A percentile compares a stretch with the other conserved stretches of the same genome.
These are phyloP conservation scores for Termitomyces sp. DNA, from an alignment of 768 basidiomycete genomes.

Conservation along the genomic window DNA sequence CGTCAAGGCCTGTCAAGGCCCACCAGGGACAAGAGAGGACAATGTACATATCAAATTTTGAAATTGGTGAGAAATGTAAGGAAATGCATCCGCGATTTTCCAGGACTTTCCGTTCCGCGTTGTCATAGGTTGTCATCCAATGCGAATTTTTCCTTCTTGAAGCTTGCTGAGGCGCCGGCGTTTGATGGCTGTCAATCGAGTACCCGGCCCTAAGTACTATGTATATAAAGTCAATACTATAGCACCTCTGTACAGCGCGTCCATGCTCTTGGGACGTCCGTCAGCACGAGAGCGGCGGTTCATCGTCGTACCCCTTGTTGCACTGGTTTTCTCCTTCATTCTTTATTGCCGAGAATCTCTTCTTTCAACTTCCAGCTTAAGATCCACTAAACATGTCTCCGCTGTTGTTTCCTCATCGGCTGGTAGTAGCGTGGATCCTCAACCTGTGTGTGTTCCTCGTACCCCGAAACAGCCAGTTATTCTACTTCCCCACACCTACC, in stretches of 20 bases:
- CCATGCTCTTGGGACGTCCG: conserved; percentile 4
- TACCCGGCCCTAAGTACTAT: not conserved
- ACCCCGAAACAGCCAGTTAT: not conserved
- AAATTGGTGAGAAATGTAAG: too few relatives aligned
- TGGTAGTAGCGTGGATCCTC: not conserved
- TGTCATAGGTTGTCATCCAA: too few relatives aligned
- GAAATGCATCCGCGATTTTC: too few relatives aligned
- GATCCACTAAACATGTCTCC: not conserved
- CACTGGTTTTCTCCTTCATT: conserved; percentile 11
- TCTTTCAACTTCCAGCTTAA: not conserved
- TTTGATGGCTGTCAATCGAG: not conserved
- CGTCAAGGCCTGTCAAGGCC: too few relatives aligned
- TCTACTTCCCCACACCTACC: conserved; percentile 30
- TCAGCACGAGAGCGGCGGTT: conserved; percentile 9
- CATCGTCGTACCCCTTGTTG: conserved; percentile 7
- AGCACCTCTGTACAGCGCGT: not conserved
- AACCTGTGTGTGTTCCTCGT: conserved; percentile 4
- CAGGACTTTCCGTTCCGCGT: too few relatives aligned
- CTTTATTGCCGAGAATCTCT: conserved; percentile 11
- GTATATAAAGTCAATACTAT: not conserved
- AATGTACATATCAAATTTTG: too few relatives aligned
- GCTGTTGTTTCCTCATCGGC: not conserved
- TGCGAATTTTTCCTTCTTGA: not conserved
- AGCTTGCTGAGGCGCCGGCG: not conserved
- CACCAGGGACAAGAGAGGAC: too few relatives aligned